phyloP scores from a whole-genome alignment of 805 yeast genomes.

The Saccharomycopsis fodiens region DNA sequence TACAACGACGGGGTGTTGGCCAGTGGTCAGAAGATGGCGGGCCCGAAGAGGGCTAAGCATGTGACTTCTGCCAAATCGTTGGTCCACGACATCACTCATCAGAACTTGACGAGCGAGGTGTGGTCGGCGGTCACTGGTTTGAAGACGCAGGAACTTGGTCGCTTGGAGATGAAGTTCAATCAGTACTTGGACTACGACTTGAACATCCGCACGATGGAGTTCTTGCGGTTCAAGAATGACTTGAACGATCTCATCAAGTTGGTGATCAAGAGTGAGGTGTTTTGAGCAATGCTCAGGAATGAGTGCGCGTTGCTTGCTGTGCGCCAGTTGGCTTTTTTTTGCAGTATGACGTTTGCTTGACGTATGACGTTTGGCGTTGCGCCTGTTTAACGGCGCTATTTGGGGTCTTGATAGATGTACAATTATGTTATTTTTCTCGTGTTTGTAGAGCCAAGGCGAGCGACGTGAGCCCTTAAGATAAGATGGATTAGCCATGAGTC shows the following conservation, averaged over 20 bases:
- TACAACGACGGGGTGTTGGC: neutral
- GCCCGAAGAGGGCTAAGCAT: neutral
- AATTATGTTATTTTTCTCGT: too few relatives aligned
- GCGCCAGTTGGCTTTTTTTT: too few relatives aligned
- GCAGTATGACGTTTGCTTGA: too few relatives aligned
- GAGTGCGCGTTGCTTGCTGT: too few relatives aligned
- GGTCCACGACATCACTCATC: slow-evolving; percentile 4
- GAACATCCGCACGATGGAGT: slow-evolving; percentile 1
- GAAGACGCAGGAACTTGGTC: slow-evolving; percentile 5
- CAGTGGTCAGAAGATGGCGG: neutral
- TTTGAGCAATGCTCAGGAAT: too few relatives aligned
- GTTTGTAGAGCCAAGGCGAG: too few relatives aligned
- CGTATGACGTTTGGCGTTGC: too few relatives aligned
- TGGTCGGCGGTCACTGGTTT: slow-evolving; percentile 19
- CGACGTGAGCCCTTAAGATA: too few relatives aligned
- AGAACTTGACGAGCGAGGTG: slow-evolving; percentile 6
- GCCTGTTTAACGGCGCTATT: too few relatives aligned
- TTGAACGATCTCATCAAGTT: slow-evolving; percentile 12
- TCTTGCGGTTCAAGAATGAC: slow-evolving; percentile 11
- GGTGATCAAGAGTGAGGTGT: slow-evolving; percentile 13
- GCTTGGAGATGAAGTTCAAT: slow-evolving; percentile 6
- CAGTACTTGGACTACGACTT: slow-evolving; percentile 10
- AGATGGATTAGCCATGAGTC: too few relatives aligned
- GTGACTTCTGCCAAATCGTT: neutral
- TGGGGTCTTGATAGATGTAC: too few relatives aligned